These are phyloP conservation scores for Agaricus sinodeliciosus DNA, from an alignment of 768 basidiomycete species.

Conservation along the genomic window DNA sequence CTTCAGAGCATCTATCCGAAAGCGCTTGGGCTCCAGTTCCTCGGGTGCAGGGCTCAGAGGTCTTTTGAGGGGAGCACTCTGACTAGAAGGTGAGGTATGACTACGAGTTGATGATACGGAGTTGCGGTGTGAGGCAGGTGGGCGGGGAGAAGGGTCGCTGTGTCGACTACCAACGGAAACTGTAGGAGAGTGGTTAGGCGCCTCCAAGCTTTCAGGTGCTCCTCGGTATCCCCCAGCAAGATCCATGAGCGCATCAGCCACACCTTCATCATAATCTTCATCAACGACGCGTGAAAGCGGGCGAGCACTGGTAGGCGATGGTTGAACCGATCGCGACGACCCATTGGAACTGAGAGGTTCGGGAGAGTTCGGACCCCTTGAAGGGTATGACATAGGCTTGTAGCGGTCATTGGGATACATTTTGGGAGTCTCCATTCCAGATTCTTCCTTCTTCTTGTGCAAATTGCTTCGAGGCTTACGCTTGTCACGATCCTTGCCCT, in stretches of 20 bases:
- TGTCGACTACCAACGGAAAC: conserved; percentile 53
- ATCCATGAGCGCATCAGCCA: conserved; percentile 77
- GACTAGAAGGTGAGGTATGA: conserved; percentile 54
- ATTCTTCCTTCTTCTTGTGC: conserved; percentile 36
- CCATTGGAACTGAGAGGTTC: conserved; percentile 67
- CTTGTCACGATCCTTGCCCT: conserved; percentile 6
- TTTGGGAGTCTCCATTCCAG: conserved; percentile 40
- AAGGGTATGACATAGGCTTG: conserved; percentile 13
- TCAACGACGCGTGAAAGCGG: conserved; percentile 69
- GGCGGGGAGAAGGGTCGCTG: conserved; percentile 40
- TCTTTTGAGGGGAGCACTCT: conserved; percentile 48
- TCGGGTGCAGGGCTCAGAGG: conserved; percentile 63
- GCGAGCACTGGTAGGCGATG: conserved; percentile 61
- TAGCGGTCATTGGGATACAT: conserved; percentile 11
- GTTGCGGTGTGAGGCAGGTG: conserved; percentile 50
- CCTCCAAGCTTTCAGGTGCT: conserved; percentile 23
- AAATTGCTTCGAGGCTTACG: conserved; percentile 12
- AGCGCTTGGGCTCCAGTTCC: conserved; percentile 54
- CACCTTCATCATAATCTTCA: conserved; percentile 89
- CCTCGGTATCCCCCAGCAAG: conserved; percentile 39
- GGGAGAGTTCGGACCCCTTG: conserved; percentile 43
- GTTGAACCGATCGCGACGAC: conserved; percentile 61
- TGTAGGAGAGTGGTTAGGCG: conserved; percentile 48
- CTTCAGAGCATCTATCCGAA: conserved; percentile 48
- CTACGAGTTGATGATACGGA: conserved; percentile 63